Conservation (phyloP, 2,329 filamentous ascomycete species). For the Trichoderma citrinoviride region DNA sequence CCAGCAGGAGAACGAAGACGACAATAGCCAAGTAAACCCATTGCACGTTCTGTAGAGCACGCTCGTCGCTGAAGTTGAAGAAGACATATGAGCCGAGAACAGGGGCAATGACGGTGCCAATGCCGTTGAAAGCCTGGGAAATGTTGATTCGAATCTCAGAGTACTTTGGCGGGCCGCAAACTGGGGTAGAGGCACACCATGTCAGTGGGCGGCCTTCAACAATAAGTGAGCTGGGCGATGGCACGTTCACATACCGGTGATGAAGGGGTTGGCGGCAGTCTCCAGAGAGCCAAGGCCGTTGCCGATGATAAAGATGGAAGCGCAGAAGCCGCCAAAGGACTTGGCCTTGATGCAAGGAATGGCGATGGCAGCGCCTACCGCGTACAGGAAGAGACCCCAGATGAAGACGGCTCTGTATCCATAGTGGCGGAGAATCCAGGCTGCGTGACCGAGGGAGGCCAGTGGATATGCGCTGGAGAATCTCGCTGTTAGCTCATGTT, state of each 20-base stretch:
- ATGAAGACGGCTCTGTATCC: slow-evolving; percentile 69
- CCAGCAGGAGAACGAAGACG: slow-evolving; percentile 66
- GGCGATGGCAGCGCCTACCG: slow-evolving; percentile 56
- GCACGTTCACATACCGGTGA: slow-evolving; percentile 49
- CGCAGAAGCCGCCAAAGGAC: slow-evolving; percentile 73
- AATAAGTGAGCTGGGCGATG: not conserved
- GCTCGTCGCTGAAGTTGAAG: slow-evolving; percentile 60
- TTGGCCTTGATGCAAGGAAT: slow-evolving; percentile 57
- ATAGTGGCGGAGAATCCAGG: slow-evolving; percentile 61
- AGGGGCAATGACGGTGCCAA: slow-evolving; percentile 70
- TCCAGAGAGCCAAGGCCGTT: slow-evolving; percentile 72
- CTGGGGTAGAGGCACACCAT: slow-evolving; percentile 19
- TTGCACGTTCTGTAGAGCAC: slow-evolving; percentile 65
- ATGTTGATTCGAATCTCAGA: slow-evolving; percentile 73
- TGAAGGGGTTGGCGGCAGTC: slow-evolving; percentile 74
- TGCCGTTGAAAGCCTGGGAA: slow-evolving; percentile 73
- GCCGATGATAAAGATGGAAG: slow-evolving; percentile 70
- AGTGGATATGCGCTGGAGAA: slow-evolving; percentile 59
- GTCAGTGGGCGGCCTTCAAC: not conserved
- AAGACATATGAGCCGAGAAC: slow-evolving; percentile 71
- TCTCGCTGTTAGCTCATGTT: slow-evolving; percentile 20
- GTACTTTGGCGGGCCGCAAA: slow-evolving; percentile 62
- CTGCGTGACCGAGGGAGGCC: slow-evolving; percentile 64
- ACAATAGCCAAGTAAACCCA: slow-evolving; percentile 76
- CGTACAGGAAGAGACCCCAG: slow-evolving; percentile 65